phyloP scores from a whole-genome alignment of 2,329 filamentous ascomycete genomes.

The Claviceps monticola region DNA sequence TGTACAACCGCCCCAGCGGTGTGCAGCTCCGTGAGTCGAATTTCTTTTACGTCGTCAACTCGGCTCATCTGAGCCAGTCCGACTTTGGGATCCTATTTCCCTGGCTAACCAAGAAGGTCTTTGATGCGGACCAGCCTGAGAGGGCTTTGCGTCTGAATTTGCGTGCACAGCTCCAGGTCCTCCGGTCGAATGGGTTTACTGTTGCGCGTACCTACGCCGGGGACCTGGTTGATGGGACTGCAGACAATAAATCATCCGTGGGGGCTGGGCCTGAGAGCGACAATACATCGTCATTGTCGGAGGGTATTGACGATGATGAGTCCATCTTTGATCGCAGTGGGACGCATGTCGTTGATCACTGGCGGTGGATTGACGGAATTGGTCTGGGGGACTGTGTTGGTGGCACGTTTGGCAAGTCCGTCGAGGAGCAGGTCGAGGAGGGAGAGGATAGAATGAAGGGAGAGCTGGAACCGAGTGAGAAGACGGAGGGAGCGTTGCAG shows the following conservation, averaged over 20 bases:
- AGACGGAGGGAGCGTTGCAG: slow-evolving; percentile 2
- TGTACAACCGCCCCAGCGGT: slow-evolving; percentile 29
- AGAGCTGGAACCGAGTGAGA: slow-evolving; percentile 21
- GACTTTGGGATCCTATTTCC: slow-evolving; percentile 78
- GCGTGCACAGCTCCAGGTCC: slow-evolving; percentile 41
- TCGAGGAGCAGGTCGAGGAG: slow-evolving; percentile 19
- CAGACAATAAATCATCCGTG: slow-evolving; percentile 21
- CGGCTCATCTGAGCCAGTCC: slow-evolving; percentile 71
- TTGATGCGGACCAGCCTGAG: slow-evolving; percentile 43
- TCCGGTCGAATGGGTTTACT: slow-evolving; percentile 34
- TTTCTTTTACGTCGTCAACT: slow-evolving; percentile 59
- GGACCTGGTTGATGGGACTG: slow-evolving; percentile 35
- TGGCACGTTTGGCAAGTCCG: slow-evolving; percentile 16
- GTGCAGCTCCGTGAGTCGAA: slow-evolving; percentile 38
- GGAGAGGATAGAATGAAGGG: slow-evolving; percentile 21
- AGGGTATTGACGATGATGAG: slow-evolving; percentile 32
- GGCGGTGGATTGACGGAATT: slow-evolving; percentile 39
- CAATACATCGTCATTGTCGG: slow-evolving; percentile 9
- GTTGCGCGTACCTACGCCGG: slow-evolving; percentile 35
- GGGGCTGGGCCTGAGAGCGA: slow-evolving; percentile 8
- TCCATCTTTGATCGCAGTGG: slow-evolving; percentile 35
- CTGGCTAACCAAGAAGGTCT: slow-evolving; percentile 46
- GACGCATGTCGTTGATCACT: slow-evolving; percentile 27
- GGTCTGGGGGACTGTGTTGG: slow-evolving; percentile 28
- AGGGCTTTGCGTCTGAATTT: slow-evolving; percentile 45